Conservation (phyloP, 805 yeast species). For the Debaryomyces castellii region DNA sequence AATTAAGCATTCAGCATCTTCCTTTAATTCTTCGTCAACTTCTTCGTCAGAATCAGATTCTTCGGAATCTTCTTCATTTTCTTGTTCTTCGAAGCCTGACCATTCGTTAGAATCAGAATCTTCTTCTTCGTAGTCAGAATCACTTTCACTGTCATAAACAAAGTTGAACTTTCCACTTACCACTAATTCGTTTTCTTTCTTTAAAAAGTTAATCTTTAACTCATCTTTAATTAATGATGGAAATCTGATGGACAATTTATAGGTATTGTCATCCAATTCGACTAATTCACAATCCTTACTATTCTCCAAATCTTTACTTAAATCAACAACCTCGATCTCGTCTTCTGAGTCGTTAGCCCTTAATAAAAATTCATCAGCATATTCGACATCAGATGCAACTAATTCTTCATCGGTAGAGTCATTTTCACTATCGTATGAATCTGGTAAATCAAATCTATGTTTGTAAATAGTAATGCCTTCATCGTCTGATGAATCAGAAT, state of each 20-base stretch:
- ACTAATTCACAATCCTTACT: constrained; percentile 44
- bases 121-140: constrained; percentile 16
- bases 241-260: constrained; percentile 40
- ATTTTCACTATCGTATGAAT: constrained; percentile 21
- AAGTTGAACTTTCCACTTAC: constrained; percentile 40
- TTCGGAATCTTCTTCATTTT: constrained; percentile 11
- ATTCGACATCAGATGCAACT: constrained; percentile 17
- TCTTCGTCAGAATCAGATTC: constrained; percentile 13
- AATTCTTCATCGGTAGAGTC: constrained; percentile 39
- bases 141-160: constrained; percentile 20
- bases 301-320: constrained; percentile 40
- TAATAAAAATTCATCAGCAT: constrained; percentile 19
- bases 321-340: constrained; percentile 36
- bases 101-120: constrained; percentile 6
- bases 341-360: constrained; percentile 31
- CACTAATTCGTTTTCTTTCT: constrained; percentile 40
- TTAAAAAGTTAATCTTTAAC: constrained; percentile 38
- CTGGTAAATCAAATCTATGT: constrained; percentile 40
- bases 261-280: constrained; percentile 36
- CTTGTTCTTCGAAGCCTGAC: constrained; percentile 2
- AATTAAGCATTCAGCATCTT: constrained; percentile 38
- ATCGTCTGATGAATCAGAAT: constrained; percentile 31
- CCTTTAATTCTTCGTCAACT: constrained; percentile 38
- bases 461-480: constrained; percentile 45
- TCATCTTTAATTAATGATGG: constrained; percentile 42